Conservation (phyloP, 208 protist species). For the Acanthamoeba royreba region DNA sequence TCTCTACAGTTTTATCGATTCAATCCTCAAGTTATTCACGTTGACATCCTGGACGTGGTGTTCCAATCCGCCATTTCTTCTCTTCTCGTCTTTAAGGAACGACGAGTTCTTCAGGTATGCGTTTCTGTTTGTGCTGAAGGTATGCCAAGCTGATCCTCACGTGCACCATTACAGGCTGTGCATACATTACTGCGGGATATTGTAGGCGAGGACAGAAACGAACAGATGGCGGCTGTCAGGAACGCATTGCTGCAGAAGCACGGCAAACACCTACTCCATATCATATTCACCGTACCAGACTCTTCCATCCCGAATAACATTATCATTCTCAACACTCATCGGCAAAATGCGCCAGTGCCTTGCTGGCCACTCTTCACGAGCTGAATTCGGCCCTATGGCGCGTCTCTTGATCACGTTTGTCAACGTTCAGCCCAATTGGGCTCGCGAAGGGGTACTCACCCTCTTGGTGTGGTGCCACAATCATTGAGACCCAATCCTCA, state of each 20-base stretch:
- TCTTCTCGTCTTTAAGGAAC: not conserved
- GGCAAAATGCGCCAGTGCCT: not conserved
- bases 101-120: not conserved
- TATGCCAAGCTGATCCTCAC: too few species aligned
- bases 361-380: not conserved
- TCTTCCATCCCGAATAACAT: too few species aligned
- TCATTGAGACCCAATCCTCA: too few species aligned
- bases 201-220: not conserved
- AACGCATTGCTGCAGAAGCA: not conserved
- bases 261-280: not conserved
- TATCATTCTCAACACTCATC: too few species aligned
- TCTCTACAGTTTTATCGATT: not conserved
- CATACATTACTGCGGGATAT: not conserved
- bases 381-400: not conserved
- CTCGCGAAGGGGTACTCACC: not conserved
- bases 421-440: not conserved
- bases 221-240: not conserved
- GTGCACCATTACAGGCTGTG: not conserved
- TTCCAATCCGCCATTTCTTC: not conserved
- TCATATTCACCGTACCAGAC: not conserved
- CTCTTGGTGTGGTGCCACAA: too few species aligned
- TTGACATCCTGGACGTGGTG: not conserved
- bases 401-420: not conserved
- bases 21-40: not conserved
- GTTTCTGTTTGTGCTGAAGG: not conserved